These are phyloP conservation scores for Phanerochaete sordida DNA, from an alignment of 768 basidiomycete species.

Conservation along the genomic window DNA sequence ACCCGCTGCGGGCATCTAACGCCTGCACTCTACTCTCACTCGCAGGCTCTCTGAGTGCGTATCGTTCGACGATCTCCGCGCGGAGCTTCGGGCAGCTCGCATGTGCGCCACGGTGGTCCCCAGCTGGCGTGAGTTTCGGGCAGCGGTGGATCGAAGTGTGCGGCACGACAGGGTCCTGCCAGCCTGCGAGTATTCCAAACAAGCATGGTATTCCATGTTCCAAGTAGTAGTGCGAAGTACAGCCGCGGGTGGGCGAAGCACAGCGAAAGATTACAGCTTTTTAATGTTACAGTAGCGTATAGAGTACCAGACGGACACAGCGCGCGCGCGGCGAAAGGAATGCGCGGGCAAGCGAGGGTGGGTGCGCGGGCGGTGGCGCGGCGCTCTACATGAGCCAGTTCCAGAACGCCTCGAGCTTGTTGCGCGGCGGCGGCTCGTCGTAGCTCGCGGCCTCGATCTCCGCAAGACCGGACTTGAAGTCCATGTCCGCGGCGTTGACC, in stretches of 20 bases:
- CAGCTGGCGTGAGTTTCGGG: too few relatives aligned
- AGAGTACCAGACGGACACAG: background rate
- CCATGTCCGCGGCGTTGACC: constrained; percentile 34
- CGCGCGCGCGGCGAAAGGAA: background rate
- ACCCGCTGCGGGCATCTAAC: too few relatives aligned
- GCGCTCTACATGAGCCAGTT: constrained; percentile 25
- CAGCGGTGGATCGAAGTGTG: too few relatives aligned
- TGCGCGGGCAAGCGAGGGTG: background rate
- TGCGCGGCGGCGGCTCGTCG: constrained; percentile 32
- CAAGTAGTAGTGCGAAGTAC: background rate
- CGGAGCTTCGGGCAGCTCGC: too few relatives aligned
- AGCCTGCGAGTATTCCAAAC: background rate
- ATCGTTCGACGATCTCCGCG: too few relatives aligned
- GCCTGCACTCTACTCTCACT: too few relatives aligned
- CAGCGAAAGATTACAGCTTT: background rate
- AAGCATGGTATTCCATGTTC: background rate
- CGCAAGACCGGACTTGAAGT: constrained; percentile 37
- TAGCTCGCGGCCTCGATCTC: constrained; percentile 34
- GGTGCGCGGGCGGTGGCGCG: background rate
- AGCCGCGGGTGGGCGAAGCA: background rate
- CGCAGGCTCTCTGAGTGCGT: too few relatives aligned
- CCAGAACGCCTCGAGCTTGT: constrained; percentile 32
- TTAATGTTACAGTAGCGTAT: background rate
- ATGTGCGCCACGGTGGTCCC: too few relatives aligned
- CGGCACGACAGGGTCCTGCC: too few relatives aligned